Conservation (phyloP, 2,329 filamentous ascomycete genomes). For the Aspergillus tanneri region DNA sequence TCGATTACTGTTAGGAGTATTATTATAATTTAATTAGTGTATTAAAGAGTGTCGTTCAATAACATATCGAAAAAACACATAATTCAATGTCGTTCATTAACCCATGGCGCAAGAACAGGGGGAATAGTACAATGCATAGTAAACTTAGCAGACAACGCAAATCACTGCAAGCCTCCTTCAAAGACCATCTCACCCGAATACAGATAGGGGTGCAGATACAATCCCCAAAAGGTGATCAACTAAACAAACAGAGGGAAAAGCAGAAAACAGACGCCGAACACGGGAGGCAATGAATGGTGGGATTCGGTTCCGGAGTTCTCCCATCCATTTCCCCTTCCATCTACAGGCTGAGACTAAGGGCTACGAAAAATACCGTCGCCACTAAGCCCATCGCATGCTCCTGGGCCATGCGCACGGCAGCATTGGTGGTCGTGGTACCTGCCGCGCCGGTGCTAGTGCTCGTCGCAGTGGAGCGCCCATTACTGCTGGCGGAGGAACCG, state of each 20-base stretch:
- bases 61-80: no score
- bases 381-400: slow-evolving; percentile 55
- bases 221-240: not conserved
- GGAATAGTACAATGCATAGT: slow-evolving; percentile 11
- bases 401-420: slow-evolving; percentile 49
- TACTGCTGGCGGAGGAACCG: slow-evolving; percentile 23
- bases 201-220: not conserved
- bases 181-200: not conserved
- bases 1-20: no score
- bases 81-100: slow-evolving; percentile 8
- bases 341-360: slow-evolving; percentile 60
- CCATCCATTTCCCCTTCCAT: not conserved
- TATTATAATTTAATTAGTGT: no score
- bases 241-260: not conserved
- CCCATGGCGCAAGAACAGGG: slow-evolving; percentile 5
- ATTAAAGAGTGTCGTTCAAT: no score
- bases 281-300: no score
- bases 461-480: slow-evolving; percentile 27
- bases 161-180: not conserved
- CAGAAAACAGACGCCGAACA: no score
- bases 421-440: slow-evolving; percentile 35
- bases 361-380: slow-evolving; percentile 54
- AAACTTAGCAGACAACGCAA: not conserved
- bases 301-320: no score
- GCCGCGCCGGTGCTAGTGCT: slow-evolving; percentile 29